A percentile compares a stretch with the other conserved stretches of the same genome.
Conservation (phyloP, 371 early-diverging fungal genomes). For the Funneliformis caledonium region DNA sequence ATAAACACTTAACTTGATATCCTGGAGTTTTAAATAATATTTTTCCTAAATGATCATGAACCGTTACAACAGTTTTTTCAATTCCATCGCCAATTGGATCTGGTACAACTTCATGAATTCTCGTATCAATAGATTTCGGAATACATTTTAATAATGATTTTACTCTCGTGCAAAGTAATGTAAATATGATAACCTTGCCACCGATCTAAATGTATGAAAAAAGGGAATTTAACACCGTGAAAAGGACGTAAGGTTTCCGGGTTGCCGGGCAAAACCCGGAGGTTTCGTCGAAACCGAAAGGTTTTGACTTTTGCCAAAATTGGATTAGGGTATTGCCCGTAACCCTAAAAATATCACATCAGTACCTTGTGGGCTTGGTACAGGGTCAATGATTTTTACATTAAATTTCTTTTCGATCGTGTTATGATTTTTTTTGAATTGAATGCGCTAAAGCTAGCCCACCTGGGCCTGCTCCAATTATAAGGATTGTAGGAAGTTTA, state of each 20-base stretch:
- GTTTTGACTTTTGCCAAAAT: too few species aligned
- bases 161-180: not conserved
- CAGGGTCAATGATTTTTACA: conserved; percentile 9
- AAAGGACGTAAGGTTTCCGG: too few species aligned
- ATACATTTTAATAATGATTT: not conserved
- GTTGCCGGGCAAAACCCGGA: too few species aligned
- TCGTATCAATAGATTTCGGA: not conserved
- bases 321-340: too few species aligned
- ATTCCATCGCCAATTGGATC: not conserved
- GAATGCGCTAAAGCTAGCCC: not conserved
- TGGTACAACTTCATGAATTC: not conserved
- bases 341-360: too few species aligned
- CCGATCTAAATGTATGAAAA: not conserved
- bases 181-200: not conserved
- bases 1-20: not conserved
- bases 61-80: not conserved
- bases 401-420: not conserved
- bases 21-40: not conserved
- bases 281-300: too few species aligned
- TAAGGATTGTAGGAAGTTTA: not conserved
- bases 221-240: too few species aligned
- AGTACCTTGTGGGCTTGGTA: not conserved
- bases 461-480: not conserved
- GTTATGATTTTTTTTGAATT: conserved; percentile 8
- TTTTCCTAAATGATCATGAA: not conserved